Evolutionary conservation across 352 stramenopile genomes (phyloP).

Genomic region (Globisporangium canariense): DNA sequence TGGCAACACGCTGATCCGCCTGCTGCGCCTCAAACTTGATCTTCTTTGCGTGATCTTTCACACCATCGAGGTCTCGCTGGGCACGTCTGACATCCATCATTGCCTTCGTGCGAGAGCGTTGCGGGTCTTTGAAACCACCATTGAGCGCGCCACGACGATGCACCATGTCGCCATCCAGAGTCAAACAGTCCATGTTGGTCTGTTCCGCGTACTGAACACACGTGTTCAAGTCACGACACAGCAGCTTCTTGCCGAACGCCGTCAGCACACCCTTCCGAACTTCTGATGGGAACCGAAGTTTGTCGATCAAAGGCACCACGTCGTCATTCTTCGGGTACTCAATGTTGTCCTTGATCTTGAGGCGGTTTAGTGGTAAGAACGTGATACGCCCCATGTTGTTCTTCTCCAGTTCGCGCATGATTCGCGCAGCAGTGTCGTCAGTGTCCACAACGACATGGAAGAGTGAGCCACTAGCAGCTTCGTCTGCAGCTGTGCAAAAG

Average conservation of each 20-base stretch:
- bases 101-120: slow-evolving; percentile 64
- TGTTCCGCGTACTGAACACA: slow-evolving; percentile 74
- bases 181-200: slow-evolving; percentile 97
- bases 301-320: slow-evolving; percentile 79
- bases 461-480: slow-evolving; percentile 93
- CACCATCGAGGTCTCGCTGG: slow-evolving; percentile 65
- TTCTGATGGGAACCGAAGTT: slow-evolving; percentile 79
- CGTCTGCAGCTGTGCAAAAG: slow-evolving; percentile 95
- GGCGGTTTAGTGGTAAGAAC: slow-evolving; percentile 94
- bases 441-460: slow-evolving; percentile 99
- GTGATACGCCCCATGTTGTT: slow-evolving; percentile 95
- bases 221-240: slow-evolving; percentile 93
- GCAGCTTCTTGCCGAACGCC: slow-evolving; percentile 96
- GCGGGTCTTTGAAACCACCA: slow-evolving; percentile 95
- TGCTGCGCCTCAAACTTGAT: slow-evolving; percentile 87
- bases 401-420: slow-evolving; percentile 94
- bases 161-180: slow-evolving; percentile 97
- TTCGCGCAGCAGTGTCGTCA: slow-evolving; percentile 92
- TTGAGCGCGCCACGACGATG: slow-evolving; percentile 95
- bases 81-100: slow-evolving; percentile 85
- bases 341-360: slow-evolving; percentile 84
- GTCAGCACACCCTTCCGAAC: slow-evolving; percentile 92
- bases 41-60: slow-evolving; percentile 75
- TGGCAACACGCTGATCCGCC: slow-evolving; percentile 86
- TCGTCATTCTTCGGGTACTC: slow-evolving; percentile 80